Evolutionary conservation across 2,329 filamentous ascomycete species (phyloP), one percentile per base, ranked within the genome.

Genomic region (Beauveria brongniartii): DNA sequence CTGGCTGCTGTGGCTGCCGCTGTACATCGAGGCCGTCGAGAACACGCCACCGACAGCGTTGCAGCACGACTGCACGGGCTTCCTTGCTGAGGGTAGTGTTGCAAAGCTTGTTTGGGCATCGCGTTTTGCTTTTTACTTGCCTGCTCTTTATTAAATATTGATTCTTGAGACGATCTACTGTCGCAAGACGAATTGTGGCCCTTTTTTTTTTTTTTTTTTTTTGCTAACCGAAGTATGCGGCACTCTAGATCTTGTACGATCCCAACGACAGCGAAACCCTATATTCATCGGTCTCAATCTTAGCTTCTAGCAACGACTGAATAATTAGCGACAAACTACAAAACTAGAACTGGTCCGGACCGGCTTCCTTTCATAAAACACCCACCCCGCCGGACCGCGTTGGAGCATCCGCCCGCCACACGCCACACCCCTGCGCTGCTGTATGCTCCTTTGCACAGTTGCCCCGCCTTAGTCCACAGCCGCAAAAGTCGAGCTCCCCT

Each of bases 401-500:
- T 30, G 46, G 55, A 58, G 46, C 55, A 30, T 50, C 55, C 55
- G 44, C 55, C 34, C 22, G 34, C 55, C 55, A 58, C 55, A 41
- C 55, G n/a, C n/a, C n/a, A n/a, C n/a, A n/a, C n/a, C n/a, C 44
- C 20, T 34, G 37, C 53, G 20, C 40, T 44, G 37, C 44, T 50
- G 28, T 28, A 44, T 44, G 30, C 30, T 22, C 30, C 47, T 40
- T 37, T 18, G 28, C 30, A 34, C 24, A 37, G 56, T 34, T 59
- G 56, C 56, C 56, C 56, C 47, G 56, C 56, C 56, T 51, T 52
- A 52, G 48, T 26, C 57, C 57, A 59, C 57, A 59, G 56, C 47
- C 57, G 50, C 57, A 53, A 59, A 46, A 54, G 50, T 51, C 48
- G 54, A 59, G 57, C 57, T 59, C 57, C 57, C 57, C 57, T 54